These are phyloP conservation scores for Blastobotrys serpentis DNA, from an alignment of 1,139 yeast genomes.

Conservation along the genomic window DNA sequence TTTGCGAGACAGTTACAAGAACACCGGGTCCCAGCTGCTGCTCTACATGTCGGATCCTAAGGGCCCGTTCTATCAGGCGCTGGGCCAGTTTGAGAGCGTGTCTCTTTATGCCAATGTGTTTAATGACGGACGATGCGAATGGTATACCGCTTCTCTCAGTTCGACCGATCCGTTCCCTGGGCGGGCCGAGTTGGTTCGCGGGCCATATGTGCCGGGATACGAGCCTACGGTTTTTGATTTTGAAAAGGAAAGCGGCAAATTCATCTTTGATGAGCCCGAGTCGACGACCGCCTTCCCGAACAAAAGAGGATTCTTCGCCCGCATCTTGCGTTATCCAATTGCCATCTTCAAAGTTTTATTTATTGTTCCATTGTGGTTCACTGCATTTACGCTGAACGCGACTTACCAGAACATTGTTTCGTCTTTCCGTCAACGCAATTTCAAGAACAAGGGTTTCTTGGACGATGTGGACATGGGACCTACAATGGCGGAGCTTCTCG, in stretches of 20 bases:
- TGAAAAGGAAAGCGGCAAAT: neutral
- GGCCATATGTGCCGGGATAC: conserved; percentile 51
- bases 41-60: conserved; percentile 62
- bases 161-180: conserved; percentile 56
- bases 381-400: conserved; percentile 37
- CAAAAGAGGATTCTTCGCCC: conserved; percentile 7
- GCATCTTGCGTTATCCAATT: conserved; percentile 18
- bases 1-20: conserved; percentile 48
- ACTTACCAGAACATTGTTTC: conserved; percentile 34
- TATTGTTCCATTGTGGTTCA: conserved; percentile 38
- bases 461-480: conserved; percentile 19
- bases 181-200: conserved; percentile 38
- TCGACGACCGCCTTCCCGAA: neutral
- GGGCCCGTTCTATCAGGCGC: conserved; percentile 59
- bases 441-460: conserved; percentile 14
- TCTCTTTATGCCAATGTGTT: conserved; percentile 70
- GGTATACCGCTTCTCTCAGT: conserved; percentile 78
- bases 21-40: conserved; percentile 49
- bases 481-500: conserved; percentile 32
- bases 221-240: conserved; percentile 55
- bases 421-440: conserved; percentile 25
- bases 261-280: conserved; percentile 2
- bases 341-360: conserved; percentile 27
- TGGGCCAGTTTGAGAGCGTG: conserved; percentile 51
- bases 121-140: conserved; percentile 75